phyloP scores from a whole-genome alignment of 1,284 basidiomycete genomes.

The Takashimella koratensis region DNA sequence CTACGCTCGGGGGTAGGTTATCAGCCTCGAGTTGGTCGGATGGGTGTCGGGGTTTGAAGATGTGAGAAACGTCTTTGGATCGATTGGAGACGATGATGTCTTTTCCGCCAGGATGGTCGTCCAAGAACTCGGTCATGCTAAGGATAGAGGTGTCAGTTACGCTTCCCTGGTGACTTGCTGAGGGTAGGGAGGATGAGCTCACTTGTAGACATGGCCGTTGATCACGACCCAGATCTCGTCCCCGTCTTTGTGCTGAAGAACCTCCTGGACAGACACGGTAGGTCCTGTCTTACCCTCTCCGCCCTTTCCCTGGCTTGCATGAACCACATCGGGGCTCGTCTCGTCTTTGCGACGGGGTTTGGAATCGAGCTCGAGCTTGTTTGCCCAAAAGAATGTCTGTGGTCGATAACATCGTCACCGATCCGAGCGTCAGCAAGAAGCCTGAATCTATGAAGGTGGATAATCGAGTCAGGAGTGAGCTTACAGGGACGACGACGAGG shows the following conservation, averaged over 20 bases:
- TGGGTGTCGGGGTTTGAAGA: constrained; percentile 45
- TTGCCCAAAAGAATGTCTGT: not conserved
- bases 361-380: not conserved
- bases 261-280: constrained; percentile 21
- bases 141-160: constrained; percentile 1
- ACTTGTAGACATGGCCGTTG: constrained; percentile 45
- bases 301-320: constrained; percentile 8
- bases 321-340: not conserved
- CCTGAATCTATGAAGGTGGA: too few relatives aligned
- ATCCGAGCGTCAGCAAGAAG: too few relatives aligned
- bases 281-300: not conserved
- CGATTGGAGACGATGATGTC: constrained; percentile 40
- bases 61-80: constrained; percentile 40
- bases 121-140: constrained; percentile 43
- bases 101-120: constrained; percentile 45
- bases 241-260: constrained; percentile 28
- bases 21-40: constrained; percentile 38
- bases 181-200: constrained; percentile 10
- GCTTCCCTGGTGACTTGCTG: not conserved
- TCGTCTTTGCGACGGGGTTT: not conserved
- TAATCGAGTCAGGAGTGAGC: too few relatives aligned
- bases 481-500: too few relatives aligned
- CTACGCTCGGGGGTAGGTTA: constrained; percentile 36
- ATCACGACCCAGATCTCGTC: constrained; percentile 45
- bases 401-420: too few relatives aligned